Percentiles rank a stretch among this genome's conserved stretches.
phyloP scores from a whole-genome alignment of 345 rosid species.

The Excoecaria agallocha region DNA sequence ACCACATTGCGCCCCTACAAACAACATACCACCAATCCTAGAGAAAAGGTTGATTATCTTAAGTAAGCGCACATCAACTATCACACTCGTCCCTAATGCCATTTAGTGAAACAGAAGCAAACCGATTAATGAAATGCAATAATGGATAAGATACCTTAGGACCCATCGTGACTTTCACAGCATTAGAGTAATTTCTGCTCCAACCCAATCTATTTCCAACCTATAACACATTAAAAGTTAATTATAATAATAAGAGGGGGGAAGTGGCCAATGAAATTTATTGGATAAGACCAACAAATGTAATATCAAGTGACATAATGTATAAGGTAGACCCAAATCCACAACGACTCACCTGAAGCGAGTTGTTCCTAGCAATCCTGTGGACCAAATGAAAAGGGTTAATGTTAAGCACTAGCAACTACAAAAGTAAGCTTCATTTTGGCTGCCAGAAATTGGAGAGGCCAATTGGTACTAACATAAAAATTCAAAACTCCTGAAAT shows the following conservation, averaged over 20 bases:
- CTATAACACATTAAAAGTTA: slow-evolving; percentile 25
- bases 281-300: background rate
- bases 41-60: background rate
- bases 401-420: background rate
- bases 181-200: slow-evolving; percentile 85
- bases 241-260: too few species aligned
- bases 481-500: background rate
- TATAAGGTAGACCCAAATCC: background rate
- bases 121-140: background rate
- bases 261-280: too few species aligned
- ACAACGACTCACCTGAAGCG: slow-evolving; percentile 50
- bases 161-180: slow-evolving; percentile 94
- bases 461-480: background rate
- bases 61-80: background rate
- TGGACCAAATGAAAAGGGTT: background rate
- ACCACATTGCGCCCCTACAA: slow-evolving; percentile 90
- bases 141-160: slow-evolving; percentile 60
- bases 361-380: slow-evolving; percentile 57
- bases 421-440: background rate
- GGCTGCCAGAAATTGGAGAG: background rate
- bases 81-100: background rate
- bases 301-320: background rate
- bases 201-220: slow-evolving; percentile 69
- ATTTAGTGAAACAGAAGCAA: background rate
- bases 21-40: background rate